phyloP scores from a whole-genome alignment of 148 eudicot genomes.

The Vaccinium vitisidaea region DNA sequence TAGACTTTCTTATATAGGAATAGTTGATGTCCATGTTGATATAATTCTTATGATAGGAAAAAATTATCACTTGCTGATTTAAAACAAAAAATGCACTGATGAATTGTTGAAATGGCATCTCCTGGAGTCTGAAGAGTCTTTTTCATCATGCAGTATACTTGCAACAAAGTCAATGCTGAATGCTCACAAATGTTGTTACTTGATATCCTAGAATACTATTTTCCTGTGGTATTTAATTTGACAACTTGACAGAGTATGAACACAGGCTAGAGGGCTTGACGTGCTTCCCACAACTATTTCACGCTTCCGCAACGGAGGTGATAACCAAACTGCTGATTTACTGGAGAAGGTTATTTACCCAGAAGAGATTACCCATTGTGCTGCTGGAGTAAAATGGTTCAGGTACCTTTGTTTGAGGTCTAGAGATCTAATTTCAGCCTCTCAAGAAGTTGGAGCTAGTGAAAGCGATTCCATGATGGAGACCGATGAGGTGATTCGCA shows the following conservation, averaged over 20 bases:
- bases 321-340: conserved; percentile 76
- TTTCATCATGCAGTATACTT: background rate
- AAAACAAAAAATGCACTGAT: background rate
- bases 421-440: conserved; percentile 22
- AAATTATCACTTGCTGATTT: background rate
- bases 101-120: background rate
- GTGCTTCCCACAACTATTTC: conserved; percentile 88
- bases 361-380: conserved; percentile 93
- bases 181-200: background rate
- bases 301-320: conserved; percentile 89
- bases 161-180: background rate
- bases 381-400: conserved; percentile 96
- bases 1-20: background rate
- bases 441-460: conserved; percentile 11
- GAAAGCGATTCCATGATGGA: conserved; percentile 22
- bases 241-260: conserved; percentile 8
- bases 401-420: conserved; percentile 70
- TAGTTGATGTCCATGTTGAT: background rate
- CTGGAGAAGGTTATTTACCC: conserved; percentile 79
- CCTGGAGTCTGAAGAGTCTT: background rate
- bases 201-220: background rate
- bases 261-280: conserved; percentile 96
- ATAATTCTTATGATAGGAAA: background rate
- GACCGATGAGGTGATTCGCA: conserved; percentile 46
- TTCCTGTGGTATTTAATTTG: background rate